Conservation (phyloP, 768 basidiomycete genomes). For the Suillus americanus region DNA sequence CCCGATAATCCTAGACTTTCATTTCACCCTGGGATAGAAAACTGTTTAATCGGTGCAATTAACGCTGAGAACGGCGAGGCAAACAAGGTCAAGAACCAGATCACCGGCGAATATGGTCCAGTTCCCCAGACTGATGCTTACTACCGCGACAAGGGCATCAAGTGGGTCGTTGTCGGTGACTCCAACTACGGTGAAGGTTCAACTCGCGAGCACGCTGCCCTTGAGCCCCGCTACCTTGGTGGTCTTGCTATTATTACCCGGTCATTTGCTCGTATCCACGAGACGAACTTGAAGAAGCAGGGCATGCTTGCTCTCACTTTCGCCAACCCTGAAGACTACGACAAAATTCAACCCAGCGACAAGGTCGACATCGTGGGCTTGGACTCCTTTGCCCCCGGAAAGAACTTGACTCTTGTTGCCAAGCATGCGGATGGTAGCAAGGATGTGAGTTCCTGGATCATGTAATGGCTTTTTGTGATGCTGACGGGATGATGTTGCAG, state of each 20-base stretch:
- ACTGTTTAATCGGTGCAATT: constrained; percentile 97
- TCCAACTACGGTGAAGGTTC: constrained; percentile 98
- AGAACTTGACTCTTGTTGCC: constrained; percentile 79
- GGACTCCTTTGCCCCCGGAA: constrained; percentile 86
- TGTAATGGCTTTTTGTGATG: not conserved
- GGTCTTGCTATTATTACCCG: constrained; percentile 95
- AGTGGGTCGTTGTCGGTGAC: constrained; percentile 98
- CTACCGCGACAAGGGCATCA: constrained; percentile 87
- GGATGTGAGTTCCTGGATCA: constrained; percentile 44
- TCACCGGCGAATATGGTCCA: constrained; percentile 80
- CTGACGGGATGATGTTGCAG: constrained; percentile 40
- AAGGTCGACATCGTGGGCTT: constrained; percentile 88
- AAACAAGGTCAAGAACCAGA: constrained; percentile 91
- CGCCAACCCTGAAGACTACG: constrained; percentile 46
- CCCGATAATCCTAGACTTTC: not conserved
- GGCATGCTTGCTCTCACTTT: constrained; percentile 98
- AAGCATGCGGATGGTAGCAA: constrained; percentile 82
- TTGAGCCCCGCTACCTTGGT: constrained; percentile 93
- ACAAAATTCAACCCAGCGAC: constrained; percentile 52
- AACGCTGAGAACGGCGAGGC: constrained; percentile 94
- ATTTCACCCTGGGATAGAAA: constrained; percentile 51
- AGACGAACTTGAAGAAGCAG: constrained; percentile 99
- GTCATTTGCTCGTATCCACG: constrained; percentile 97
- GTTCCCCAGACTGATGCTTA: constrained; percentile 85
- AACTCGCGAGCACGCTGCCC: constrained; percentile 95